Evolutionary conservation across 1,284 basidiomycete genomes (phyloP), one percentile per base, ranked within the genome.

Genomic region (Leccinum subspadiceum): DNA sequence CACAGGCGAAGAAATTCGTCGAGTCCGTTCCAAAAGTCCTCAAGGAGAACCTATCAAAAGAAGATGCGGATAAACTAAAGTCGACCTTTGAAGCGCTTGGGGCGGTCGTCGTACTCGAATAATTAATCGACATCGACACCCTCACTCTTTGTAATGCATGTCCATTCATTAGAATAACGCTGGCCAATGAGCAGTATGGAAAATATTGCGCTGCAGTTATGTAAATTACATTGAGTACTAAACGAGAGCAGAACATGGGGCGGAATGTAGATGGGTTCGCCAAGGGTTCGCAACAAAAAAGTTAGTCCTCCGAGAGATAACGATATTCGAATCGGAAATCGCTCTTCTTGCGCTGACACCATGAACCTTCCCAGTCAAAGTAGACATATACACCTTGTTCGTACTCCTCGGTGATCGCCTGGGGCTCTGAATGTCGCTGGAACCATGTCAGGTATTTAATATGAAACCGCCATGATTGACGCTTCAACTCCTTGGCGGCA

Each of bases 401-500:
- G 74, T 98, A 99, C 76, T 99, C 97, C 70, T 98, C 96, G 53
- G 97, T 99, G 74, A 99, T 98, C 4, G 94, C 94, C 73, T 97
- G 94, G n/a, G 97, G 97, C 74, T 99, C 96, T 22, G 94, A 96
- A 71, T 98, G 94, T 57, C 97, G 86, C 76, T 99, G 97, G 86
- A 99, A 99, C 97, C 97, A 99, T 41, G 97, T 99, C 63, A 99
- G 78, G 75, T 98, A 99, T 78, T 99, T 98, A 67, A 98, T 94
- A 76, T 99, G 97, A 83, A 99, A 99, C 58, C 97, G 88, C 97
- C 97, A 99, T 59, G 93, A 96, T 75, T 98, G 96, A 62, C 93
- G 87, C 79, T 99, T 99, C 64, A 99, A 81, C 77, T 99, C 97
- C 72, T 94, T 94, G 6, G 97, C 97, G 1, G 97, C 96, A 54